Percentiles rank a stretch among this genome's conserved stretches.
Conservation (phyloP, 805 yeast genomes). For the Kregervanrija pseudodelftensis region DNA sequence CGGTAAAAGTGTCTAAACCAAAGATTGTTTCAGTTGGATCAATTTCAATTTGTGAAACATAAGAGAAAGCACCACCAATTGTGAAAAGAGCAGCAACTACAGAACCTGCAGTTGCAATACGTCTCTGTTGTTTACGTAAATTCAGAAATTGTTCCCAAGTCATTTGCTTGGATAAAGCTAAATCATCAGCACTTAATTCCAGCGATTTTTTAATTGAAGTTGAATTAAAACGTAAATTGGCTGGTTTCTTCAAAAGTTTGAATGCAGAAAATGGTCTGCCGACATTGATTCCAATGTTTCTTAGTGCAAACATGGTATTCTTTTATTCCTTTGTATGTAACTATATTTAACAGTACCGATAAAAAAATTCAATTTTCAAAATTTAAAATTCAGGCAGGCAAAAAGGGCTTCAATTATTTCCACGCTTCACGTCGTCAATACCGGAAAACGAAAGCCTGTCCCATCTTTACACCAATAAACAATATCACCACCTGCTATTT, state of each 20-base stretch:
- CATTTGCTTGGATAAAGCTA: constrained; percentile 26
- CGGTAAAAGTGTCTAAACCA: constrained; percentile 87
- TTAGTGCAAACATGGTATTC: constrained; percentile 3
- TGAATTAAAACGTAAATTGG: constrained; percentile 7
- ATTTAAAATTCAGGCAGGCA: too few species aligned
- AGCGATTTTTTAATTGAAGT: constrained; percentile 2
- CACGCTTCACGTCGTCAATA: too few species aligned
- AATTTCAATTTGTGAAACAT: constrained; percentile 72
- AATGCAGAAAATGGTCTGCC: constrained; percentile 4
- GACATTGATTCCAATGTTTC: constrained; percentile 6
- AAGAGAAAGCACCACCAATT: constrained; percentile 62
- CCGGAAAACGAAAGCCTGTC: too few species aligned
- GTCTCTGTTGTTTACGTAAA: constrained; percentile 69
- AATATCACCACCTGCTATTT: too few species aligned
- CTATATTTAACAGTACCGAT: too few species aligned
- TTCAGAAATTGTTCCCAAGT: constrained; percentile 78
- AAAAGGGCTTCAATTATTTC: too few species aligned
- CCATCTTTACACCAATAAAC: too few species aligned
- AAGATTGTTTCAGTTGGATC: constrained; percentile 84
- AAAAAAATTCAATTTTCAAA: too few species aligned
- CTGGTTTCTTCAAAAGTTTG: not conserved
- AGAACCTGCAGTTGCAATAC: constrained; percentile 62
- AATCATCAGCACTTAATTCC: constrained; percentile 17
- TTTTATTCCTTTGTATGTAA: too few species aligned
- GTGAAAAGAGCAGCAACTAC: constrained; percentile 61